Percentiles rank a stretch among this genome's conserved stretches.
Evolutionary conservation across 2,329 filamentous ascomycete species (phyloP).

Genomic region (Microcyclospora tardicrescens): DNA sequence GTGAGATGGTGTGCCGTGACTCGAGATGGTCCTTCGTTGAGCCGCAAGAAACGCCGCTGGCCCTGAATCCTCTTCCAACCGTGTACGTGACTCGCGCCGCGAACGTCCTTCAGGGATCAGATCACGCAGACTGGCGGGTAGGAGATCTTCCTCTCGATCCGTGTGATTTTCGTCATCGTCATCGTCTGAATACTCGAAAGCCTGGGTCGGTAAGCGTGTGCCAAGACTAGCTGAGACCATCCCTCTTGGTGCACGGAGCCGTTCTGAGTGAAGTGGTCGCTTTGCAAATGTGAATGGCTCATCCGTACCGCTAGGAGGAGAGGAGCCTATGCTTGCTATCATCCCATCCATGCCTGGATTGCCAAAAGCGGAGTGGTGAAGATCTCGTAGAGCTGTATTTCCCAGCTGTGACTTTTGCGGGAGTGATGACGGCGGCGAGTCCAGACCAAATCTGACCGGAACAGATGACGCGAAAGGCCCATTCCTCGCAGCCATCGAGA

Average conservation of each 20-base stretch:
- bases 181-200: conserved; percentile 39
- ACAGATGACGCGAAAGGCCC: conserved; percentile 87
- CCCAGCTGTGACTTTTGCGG: conserved; percentile 36
- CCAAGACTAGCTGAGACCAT: conserved; percentile 50
- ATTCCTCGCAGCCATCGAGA: conserved; percentile 80
- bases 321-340: conserved; percentile 38
- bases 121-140: conserved; percentile 58
- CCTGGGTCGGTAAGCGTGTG: conserved; percentile 23
- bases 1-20: conserved; percentile 26
- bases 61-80: conserved; percentile 39
- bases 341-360: conserved; percentile 39
- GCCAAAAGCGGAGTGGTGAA: conserved; percentile 55
- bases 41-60: conserved; percentile 22
- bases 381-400: conserved; percentile 38
- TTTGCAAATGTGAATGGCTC: conserved; percentile 56
- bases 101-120: conserved; percentile 49
- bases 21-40: conserved; percentile 29
- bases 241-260: conserved; percentile 39
- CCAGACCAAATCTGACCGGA: conserved; percentile 79
- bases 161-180: conserved; percentile 39
- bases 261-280: conserved; percentile 52
- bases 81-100: conserved; percentile 45
- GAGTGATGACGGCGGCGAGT: conserved; percentile 59
- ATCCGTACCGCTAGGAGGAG: conserved; percentile 49
- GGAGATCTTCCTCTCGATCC: conserved; percentile 82